Evolutionary conservation across 1,284 basidiomycete species (phyloP), one percentile per base, ranked within the genome.

Genomic region (Schizopora paradoxa): DNA sequence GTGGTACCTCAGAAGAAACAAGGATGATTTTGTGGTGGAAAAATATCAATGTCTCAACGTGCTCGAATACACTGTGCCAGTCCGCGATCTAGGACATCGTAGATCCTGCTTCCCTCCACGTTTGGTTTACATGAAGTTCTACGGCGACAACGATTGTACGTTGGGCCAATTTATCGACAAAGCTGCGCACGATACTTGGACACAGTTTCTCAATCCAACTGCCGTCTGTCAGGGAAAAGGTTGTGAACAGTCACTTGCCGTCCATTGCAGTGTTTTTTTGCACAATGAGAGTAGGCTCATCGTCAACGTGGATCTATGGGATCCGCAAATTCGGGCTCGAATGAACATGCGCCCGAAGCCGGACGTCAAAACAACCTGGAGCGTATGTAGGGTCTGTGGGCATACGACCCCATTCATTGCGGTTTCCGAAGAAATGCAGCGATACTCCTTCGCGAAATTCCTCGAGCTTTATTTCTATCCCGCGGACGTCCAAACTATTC

Each of bases 371-470:
- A 88, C 90, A 37, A 95, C 92, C 7, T 97, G 92, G 91, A 92
- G 86, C 61, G 86, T 85, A 38, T 97, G 94, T 67, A 79, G 86
- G 34, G 66, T 85, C 7, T 95, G 92, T 60, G 79, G 80, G 5
- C 79, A 75, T 3, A 82, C 83, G 4, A 93, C 93, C 14, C 89
- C 90, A 0, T 91, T 94, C 61, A 88, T 91, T 46, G 85, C 86
- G 14, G 82, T 98, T 32, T 92, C 91, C 1, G 85, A 91, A 54
- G 93, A 97, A 61, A 92, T 94, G 67, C 91, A 92, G 65, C 73
- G 91, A 58, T 89, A 94, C 64, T 85, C 92, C n/a, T 92, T 93
- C 59, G 88, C 88, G 31, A 94, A 94, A 61, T 96, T 91, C 60
- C 73, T 96, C 36, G 92, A 96, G 59, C 75, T 94, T 22, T 86